Base-by-base conservation (phyloP, 1,139 yeast species). In the Diutina sp. region DNA sequence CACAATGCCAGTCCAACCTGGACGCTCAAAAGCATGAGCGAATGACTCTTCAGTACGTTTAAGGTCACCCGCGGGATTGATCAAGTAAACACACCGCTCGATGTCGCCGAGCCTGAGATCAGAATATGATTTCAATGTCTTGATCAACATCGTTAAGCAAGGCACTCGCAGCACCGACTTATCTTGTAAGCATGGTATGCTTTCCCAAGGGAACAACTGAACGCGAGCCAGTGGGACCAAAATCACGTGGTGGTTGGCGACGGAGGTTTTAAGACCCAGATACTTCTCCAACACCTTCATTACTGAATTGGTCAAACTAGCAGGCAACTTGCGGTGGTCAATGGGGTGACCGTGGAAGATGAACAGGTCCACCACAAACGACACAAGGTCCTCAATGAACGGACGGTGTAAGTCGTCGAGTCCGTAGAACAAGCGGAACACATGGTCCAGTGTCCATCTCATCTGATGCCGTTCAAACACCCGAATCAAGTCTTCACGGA, bases 11-110 rank as follows among this genome's bases (percentile, higher is more conserved):
- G 9, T 12, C 45, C 44, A 21, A 11, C 48, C 28, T 6, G 12
- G 0, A 4, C 63, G 59, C 28, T 59, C 56, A 58, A 90, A 81
- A 11, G 70, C 62, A 0, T 72, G 69, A 47, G 73, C 74, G 62
- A 93, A 87, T 51, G 79, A 72, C 4, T 69, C 71, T 64, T 90
- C 90, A 0, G 98, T 90, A 58, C 83, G 75, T 14, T 66, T 66
- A 56, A 93, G 74, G 66, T 93, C 97, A 4, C 86, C 85, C 0
- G 85, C 85, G 0, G 99, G 98, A 62, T 93, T 91, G 44, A 93
- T 72, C 41, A 93, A 69, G 67, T 84, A 87, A 55, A 74, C 67
- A 12, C 41, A 35, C 41, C 41, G 41, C n/a, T 35, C 41, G 14
- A 35, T 35, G 41, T 35, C 14, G 1, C 69, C 63, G 12, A 44